phyloP scores from a whole-genome alignment of 768 basidiomycete genomes.

The Galerina sulciceps region DNA sequence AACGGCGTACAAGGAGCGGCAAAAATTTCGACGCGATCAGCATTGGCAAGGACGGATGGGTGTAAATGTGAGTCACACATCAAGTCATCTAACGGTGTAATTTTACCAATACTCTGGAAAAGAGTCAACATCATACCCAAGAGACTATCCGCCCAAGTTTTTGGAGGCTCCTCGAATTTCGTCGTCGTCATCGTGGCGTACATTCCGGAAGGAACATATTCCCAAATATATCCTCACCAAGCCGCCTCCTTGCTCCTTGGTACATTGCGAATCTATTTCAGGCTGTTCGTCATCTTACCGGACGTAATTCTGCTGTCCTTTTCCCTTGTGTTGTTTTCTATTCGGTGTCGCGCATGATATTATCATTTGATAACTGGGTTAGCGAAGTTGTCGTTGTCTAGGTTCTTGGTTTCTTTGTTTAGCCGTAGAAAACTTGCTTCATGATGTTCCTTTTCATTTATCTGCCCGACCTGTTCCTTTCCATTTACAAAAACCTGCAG shows the following conservation, averaged over 20 bases:
- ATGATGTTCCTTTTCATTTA: constrained; percentile 3
- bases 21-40: constrained; percentile 85
- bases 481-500: not conserved
- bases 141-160: constrained; percentile 33
- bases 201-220: constrained; percentile 16
- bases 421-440: constrained; percentile 10
- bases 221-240: constrained; percentile 25
- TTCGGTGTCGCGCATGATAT: constrained; percentile 15
- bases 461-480: not conserved
- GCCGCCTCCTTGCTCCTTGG: constrained; percentile 12
- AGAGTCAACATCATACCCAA: constrained; percentile 17
- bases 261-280: constrained; percentile 20
- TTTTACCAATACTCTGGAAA: constrained; percentile 42
- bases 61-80: constrained; percentile 55
- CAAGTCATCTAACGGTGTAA: constrained; percentile 50
- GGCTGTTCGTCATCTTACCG: constrained; percentile 11
- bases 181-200: constrained; percentile 25
- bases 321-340: constrained; percentile 15
- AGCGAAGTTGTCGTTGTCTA: constrained; percentile 4
- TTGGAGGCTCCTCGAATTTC: constrained; percentile 16
- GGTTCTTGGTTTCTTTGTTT: constrained; percentile 16
- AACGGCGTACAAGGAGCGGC: constrained; percentile 81
- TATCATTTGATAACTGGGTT: constrained; percentile 10
- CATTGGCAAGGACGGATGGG: constrained; percentile 79
- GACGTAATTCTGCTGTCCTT: constrained; percentile 10